Conservation (phyloP, 352 stramenopile species). For the Globisporangium cederbergense region DNA sequence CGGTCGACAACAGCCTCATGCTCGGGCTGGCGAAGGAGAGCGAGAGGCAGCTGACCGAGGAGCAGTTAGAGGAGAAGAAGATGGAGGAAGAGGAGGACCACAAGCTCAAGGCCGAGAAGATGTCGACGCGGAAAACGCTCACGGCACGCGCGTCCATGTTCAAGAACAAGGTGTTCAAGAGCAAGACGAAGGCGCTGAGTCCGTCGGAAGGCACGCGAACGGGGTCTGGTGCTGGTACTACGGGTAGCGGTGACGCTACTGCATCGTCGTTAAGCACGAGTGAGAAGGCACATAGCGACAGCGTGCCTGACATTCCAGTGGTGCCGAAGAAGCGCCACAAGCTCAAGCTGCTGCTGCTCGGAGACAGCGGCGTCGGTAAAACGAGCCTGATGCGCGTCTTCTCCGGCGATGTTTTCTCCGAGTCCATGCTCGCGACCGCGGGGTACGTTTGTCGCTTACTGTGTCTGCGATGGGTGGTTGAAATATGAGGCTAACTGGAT, state of each 20-base stretch:
- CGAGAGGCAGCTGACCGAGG: constrained; percentile 54
- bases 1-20: constrained; percentile 55
- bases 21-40: constrained; percentile 15
- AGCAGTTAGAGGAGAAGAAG: constrained; percentile 81
- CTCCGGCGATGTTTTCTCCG: constrained; percentile 88
- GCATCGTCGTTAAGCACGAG: neutral
- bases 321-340: constrained; percentile 76
- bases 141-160: constrained; percentile 69
- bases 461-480: constrained; percentile 5
- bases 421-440: constrained; percentile 88
- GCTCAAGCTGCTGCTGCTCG: constrained; percentile 89
- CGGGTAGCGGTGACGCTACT: neutral
- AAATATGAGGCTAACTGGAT: neutral
- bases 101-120: constrained; percentile 75
- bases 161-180: constrained; percentile 78
- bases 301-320: constrained; percentile 19
- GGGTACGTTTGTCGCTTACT: constrained; percentile 48
- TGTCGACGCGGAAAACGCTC: constrained; percentile 58
- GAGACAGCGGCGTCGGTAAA: constrained; percentile 91
- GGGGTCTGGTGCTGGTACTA: constrained; percentile 13
- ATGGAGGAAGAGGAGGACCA: constrained; percentile 87
- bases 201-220: constrained; percentile 3
- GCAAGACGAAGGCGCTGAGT: constrained; percentile 12
- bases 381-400: constrained; percentile 93
- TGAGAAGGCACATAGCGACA: constrained; percentile 20